Conservation (phyloP, 2,329 filamentous ascomycete species). For the Alternaria solani region DNA sequence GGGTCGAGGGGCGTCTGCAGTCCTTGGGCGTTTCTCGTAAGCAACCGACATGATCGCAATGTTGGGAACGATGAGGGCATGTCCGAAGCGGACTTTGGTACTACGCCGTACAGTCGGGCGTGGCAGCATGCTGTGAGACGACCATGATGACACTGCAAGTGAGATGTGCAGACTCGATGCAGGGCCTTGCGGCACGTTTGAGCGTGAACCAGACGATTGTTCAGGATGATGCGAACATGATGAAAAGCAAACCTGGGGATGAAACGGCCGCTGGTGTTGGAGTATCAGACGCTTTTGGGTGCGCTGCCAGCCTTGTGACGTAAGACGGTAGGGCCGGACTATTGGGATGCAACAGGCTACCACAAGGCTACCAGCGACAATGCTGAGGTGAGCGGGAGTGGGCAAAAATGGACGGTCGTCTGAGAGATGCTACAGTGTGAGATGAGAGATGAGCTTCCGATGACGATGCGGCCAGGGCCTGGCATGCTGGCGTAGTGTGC, state of each 20-base stretch:
- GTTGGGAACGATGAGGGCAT: constrained; percentile 10
- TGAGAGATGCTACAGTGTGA: neutral
- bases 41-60: constrained; percentile 1
- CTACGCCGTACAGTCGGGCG: constrained; percentile 11
- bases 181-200: constrained; percentile 5
- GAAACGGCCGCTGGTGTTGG: constrained; percentile 11
- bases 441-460: neutral
- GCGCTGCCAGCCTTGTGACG: constrained; percentile 1
- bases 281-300: neutral
- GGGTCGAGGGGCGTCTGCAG: constrained; percentile 4
- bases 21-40: constrained; percentile 1
- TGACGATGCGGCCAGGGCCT: neutral
- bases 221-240: neutral
- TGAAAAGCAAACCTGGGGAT: constrained; percentile 3
- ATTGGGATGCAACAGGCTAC: constrained; percentile 1
- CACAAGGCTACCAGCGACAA: neutral
- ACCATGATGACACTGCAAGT: constrained; percentile 7
- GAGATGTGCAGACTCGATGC: constrained; percentile 1
- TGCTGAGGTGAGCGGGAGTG: neutral
- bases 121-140: constrained; percentile 5
- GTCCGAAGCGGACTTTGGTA: constrained; percentile 4
- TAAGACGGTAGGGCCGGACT: neutral
- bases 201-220: neutral
- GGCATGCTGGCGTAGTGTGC: neutral
- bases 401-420: neutral